Percentiles rank a stretch among this genome's conserved stretches.
Conservation (phyloP, 495 filamentous ascomycete genomes). For the Clohesyomyces aquaticus region DNA sequence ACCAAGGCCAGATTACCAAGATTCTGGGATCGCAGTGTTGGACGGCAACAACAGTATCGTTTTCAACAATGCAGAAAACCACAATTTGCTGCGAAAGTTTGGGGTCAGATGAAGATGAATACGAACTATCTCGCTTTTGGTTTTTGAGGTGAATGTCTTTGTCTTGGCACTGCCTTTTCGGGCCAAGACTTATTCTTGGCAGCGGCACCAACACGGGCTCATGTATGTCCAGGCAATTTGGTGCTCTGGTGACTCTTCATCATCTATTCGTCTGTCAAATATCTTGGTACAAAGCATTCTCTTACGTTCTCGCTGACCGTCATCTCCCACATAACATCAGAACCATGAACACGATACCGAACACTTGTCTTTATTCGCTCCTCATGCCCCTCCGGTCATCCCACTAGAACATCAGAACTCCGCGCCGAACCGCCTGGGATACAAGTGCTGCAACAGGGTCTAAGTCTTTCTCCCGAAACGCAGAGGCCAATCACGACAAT, state of each 20-base stretch:
- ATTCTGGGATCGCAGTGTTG: not conserved
- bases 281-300: too few relatives aligned
- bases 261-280: not conserved
- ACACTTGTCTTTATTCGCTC: too few relatives aligned
- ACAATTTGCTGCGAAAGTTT: not conserved
- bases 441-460: constrained; percentile 2
- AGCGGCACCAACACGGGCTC: not conserved
- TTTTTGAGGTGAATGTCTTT: constrained; percentile 6
- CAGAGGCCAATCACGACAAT: constrained; percentile 22
- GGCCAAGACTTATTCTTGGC: constrained; percentile 26
- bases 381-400: too few relatives aligned
- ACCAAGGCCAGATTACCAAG: constrained; percentile 12
- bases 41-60: not conserved
- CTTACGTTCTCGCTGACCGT: too few relatives aligned
- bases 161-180: constrained; percentile 27
- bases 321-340: too few relatives aligned
- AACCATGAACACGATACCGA: too few relatives aligned
- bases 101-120: not conserved
- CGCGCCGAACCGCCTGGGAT: not conserved
- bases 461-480: too few relatives aligned
- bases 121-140: not conserved
- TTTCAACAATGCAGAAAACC: not conserved
- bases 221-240: too few relatives aligned
- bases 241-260: not conserved
- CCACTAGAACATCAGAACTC: constrained; percentile 11